phyloP scores from a whole-genome alignment of 73 alveolate genomes.

The Loxodes magnus region DNA sequence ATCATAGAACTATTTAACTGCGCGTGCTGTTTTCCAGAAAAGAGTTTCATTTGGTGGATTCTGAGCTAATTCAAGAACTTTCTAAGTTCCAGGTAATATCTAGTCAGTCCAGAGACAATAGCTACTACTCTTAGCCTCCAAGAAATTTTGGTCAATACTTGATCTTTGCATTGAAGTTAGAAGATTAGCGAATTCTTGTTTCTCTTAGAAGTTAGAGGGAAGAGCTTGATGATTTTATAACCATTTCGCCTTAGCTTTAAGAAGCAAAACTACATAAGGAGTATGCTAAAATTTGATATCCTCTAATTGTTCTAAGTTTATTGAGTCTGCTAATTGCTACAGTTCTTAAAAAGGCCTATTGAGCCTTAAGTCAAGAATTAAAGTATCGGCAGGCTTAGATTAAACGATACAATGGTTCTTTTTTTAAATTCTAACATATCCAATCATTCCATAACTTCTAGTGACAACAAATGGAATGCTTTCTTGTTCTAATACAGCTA shows the following conservation, averaged over 20 bases:
- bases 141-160: slow-evolving; percentile 58
- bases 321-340: slow-evolving; percentile 32
- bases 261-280: slow-evolving; percentile 74
- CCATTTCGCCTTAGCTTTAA: slow-evolving; percentile 56
- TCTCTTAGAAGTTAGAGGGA: slow-evolving; percentile 53
- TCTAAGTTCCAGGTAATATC: slow-evolving; percentile 14
- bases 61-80: slow-evolving; percentile 13
- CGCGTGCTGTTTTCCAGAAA: slow-evolving; percentile 55
- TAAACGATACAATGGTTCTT: slow-evolving; percentile 67
- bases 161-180: slow-evolving; percentile 45
- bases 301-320: slow-evolving; percentile 53
- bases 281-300: slow-evolving; percentile 54
- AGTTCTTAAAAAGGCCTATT: slow-evolving; percentile 72
- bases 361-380: slow-evolving; percentile 66
- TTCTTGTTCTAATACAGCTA: slow-evolving; percentile 29
- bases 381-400: slow-evolving; percentile 63
- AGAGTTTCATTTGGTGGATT: slow-evolving; percentile 18
- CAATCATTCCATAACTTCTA: slow-evolving; percentile 76
- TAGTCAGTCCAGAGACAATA: slow-evolving; percentile 44
- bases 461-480: slow-evolving; percentile 42
- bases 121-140: slow-evolving; percentile 63
- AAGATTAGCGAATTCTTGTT: slow-evolving; percentile 48
- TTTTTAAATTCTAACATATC: slow-evolving; percentile 59
- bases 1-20: slow-evolving; percentile 52
- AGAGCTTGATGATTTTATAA: slow-evolving; percentile 44